Evolutionary conservation across 495 filamentous ascomycete species (phyloP).

Genomic region (Neurospora sp.): DNA sequence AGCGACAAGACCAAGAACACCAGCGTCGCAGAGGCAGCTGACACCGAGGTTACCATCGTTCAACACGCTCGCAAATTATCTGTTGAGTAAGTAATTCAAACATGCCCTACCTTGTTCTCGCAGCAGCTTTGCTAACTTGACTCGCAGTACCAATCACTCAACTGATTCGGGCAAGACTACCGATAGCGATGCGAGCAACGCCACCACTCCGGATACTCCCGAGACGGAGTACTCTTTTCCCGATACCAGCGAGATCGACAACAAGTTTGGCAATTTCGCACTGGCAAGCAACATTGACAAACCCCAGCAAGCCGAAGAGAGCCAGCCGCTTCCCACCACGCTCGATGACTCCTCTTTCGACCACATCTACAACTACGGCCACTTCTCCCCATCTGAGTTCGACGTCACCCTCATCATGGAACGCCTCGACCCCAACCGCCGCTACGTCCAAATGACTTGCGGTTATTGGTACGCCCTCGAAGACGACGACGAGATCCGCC

Average conservation of each 20-base stretch:
- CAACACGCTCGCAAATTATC: neutral
- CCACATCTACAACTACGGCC: neutral
- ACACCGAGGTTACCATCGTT: too few species aligned
- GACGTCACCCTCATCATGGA: neutral
- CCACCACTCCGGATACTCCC: neutral
- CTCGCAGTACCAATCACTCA: neutral
- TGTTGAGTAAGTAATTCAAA: neutral
- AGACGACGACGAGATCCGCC: neutral
- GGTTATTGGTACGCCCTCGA: neutral
- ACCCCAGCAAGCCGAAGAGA: neutral
- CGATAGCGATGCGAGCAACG: neutral
- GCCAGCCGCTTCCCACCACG: neutral
- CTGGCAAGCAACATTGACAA: neutral
- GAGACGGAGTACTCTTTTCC: neutral
- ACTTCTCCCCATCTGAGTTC: neutral
- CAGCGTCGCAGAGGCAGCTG: neutral
- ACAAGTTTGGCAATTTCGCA: neutral
- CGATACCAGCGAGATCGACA: neutral
- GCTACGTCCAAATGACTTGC: neutral
- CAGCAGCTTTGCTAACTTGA: neutral
- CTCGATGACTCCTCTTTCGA: neutral
- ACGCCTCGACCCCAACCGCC: neutral
- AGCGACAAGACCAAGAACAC: neutral
- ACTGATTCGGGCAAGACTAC: neutral
- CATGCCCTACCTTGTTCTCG: neutral